Percentiles rank a stretch among this genome's conserved stretches.
Conservation (phyloP, 208 protist species). For the Trypanosoma brucei region DNA sequence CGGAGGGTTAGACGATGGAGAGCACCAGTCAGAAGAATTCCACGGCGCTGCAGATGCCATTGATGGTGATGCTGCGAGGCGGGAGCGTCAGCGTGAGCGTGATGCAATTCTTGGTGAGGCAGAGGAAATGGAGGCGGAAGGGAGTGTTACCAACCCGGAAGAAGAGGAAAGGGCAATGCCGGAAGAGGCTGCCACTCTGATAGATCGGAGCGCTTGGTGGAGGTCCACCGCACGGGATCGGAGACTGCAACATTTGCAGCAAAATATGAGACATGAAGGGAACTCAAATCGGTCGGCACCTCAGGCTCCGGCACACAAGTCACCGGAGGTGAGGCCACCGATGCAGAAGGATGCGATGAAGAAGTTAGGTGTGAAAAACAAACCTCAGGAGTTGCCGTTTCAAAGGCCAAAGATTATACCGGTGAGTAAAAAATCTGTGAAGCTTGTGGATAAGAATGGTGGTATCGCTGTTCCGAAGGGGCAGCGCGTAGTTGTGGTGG, state of each 20-base stretch:
- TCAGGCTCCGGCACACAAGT: neutral
- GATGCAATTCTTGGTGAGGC: neutral
- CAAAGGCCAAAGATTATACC: neutral
- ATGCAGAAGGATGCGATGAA: neutral
- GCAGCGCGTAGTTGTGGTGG: constrained; percentile 12
- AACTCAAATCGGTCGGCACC: neutral
- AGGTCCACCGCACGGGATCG: neutral
- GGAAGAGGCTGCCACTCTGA: constrained; percentile 7
- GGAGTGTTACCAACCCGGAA: neutral
- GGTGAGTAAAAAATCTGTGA: neutral
- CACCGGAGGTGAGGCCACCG: neutral
- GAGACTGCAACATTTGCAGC: neutral
- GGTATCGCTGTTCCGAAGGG: neutral
- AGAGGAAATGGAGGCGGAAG: neutral
- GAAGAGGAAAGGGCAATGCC: neutral
- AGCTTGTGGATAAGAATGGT: neutral
- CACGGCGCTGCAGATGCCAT: no score
- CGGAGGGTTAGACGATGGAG: no score
- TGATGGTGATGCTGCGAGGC: no score
- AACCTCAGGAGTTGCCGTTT: neutral
- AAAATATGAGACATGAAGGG: neutral
- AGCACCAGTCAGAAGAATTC: no score
- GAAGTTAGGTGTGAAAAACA: neutral
- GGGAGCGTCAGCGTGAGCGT: no score
- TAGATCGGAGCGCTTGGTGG: neutral